Evolutionary conservation across 441 rosid genomes (phyloP), one percentile per base, ranked within the genome.

Genomic region (Populus hybrid): DNA sequence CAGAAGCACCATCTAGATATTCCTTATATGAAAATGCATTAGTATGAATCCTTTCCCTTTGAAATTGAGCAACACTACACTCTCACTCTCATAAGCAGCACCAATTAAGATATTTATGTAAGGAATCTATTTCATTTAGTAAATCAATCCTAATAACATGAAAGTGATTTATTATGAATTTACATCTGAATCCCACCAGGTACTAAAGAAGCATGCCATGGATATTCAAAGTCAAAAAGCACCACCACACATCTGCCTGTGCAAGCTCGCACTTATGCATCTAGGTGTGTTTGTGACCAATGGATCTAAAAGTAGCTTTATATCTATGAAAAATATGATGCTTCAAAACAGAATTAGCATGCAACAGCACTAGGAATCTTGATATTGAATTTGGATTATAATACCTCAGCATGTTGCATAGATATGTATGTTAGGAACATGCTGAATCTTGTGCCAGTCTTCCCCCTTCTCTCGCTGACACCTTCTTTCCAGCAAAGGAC

Each of bases 371-470:
- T 14, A 46, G 57, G 57, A 46, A 46, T 12, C 57, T 14, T 46
- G 20, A 46, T 4, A 46, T 46, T 46, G 57, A 46, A 46, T 46
- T 46, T 46, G 57, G 57, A 12, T 46, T 14, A 46, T 46, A 14
- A 14, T 46, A 46, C 57, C 57, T 46, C 57, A 46, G 57, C 57
- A 46, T 46, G 30, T 24, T 30, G 34, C 38, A 20, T 80, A 32
- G 57, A 86, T 81, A 69, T 79, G 73, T 66, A 82, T 67, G 40
- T 70, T 21, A 53, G 83, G 82, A 67, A 87, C 76, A 35, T 72
- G 79, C 6, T 77, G 67, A 28, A 81, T 81, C 79, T 81, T 81
- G 78, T 74, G 74, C 78, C 83, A 75, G 24, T 82, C 86, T 72
- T 65, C 80, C 72, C 81, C 91, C n/a, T 42, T 72, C 23, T 72